These are phyloP conservation scores for Aspergillus coremiiformis DNA, from an alignment of 495 filamentous ascomycete species.

Conservation along the genomic window DNA sequence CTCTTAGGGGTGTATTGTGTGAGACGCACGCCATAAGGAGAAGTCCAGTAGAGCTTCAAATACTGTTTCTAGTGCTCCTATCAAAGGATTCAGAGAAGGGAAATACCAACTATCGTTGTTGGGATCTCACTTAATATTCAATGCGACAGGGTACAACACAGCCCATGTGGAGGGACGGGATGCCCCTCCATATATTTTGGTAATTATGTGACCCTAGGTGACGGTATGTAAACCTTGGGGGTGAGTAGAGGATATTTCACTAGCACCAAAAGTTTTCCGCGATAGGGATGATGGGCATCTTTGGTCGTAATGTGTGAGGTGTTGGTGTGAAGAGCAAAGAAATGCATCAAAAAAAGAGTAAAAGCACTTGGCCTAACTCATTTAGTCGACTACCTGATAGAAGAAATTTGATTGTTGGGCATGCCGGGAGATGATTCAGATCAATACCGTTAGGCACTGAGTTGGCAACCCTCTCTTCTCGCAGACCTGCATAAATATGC, in stretches of 20 bases:
- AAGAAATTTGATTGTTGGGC: slow-evolving; percentile 8
- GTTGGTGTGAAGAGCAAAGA: not conserved
- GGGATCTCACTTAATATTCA: not conserved
- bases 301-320: not conserved
- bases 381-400: slow-evolving; percentile 4
- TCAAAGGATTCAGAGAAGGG: not conserved
- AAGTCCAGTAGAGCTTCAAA: not conserved
- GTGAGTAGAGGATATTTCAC: not conserved
- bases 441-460: slow-evolving; percentile 8
- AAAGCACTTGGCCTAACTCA: not conserved
- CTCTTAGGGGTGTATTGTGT: not conserved
- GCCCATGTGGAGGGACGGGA: not conserved
- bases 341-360: not conserved
- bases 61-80: not conserved
- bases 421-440: slow-evolving; percentile 1
- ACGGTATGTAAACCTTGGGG: not conserved
- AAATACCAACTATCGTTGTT: not conserved
- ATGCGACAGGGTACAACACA: not conserved
- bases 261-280: not conserved
- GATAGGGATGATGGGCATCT: not conserved
- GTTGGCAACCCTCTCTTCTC: slow-evolving; percentile 3
- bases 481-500: slow-evolving; percentile 6
- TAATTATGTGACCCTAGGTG: not conserved
- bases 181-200: not conserved
- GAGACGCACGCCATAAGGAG: slow-evolving; percentile 16